Base-by-base conservation (phyloP, 2,329 filamentous ascomycete species). In the Eutypa lata region DNA sequence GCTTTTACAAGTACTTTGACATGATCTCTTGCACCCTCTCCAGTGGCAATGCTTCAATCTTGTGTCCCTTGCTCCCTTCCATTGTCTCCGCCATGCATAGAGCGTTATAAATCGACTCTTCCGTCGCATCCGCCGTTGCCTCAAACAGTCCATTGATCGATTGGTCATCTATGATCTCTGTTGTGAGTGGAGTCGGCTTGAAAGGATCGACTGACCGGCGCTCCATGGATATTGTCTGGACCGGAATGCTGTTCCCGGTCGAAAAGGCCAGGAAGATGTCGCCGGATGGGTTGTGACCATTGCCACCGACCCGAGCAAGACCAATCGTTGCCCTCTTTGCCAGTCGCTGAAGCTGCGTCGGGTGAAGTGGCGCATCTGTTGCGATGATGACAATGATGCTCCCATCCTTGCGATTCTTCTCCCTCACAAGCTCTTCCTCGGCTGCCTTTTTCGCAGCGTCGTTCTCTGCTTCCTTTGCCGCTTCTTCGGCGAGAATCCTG, bases 241-340 rank as follows among this genome's bases (percentile, higher is more conserved):
- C 72, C 2, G 71, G 69, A 1, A 83, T 68, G 43, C 73, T 71
- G 53, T 79, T 82, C 6, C 74, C 84, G 0, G 84, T 88, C 7
- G 83, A 87, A 54, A 89, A 82, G 3, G 85, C 84, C 2, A 89
- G 71, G 63, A 88, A 87, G 53, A 89, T 81, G 55, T 89, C 85
- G 0, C 85, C 86, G 0, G 82, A 87, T 11, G 75, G 76, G 57
- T 87, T 87, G 43, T 76, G 74, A 0, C 83, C 84, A 54, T 81
- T 81, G 2, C 83, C 82, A 2, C 84, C 84, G 0, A 86, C 83
- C 52, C 79, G 75, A 5, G 79, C 72, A 1, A 89, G 65, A 0
- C 86, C 84, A 1, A 87, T 77, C 0, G 83, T 84, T 1, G 83
- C 83, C 35, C 83, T 78, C 54, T 81, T 79, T 1, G 83, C 83